Evolutionary conservation across 1,284 basidiomycete genomes (phyloP), one percentile per base, ranked within the genome.

Genomic region (Rhodofomes roseus): DNA sequence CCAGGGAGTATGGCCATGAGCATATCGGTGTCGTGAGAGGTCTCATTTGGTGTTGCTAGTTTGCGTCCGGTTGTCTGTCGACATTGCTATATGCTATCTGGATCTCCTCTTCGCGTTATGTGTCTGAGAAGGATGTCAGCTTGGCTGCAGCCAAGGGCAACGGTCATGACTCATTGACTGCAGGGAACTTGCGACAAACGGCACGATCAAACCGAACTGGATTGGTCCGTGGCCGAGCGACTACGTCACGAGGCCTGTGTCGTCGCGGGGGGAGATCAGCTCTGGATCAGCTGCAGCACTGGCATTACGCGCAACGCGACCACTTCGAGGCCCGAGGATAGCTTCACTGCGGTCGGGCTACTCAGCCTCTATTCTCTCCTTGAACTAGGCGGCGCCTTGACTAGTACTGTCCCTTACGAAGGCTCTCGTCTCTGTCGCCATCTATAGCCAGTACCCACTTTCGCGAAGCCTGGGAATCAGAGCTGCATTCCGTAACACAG

Each of bases 1-100:
- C 63, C 54, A 16, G 37, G 25, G 7, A 36, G 12, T 22, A n/a
- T 55, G 40, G 39, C 54, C 8, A 50, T 55, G 44, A 59, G 46
- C 34, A 25, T 52, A 36, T 40, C 54, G 7, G 54, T 50, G n/a
- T 54, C 53, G 41, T 59, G 37, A 31, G 12, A 9, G 12, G 7
- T 29, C 16, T 22, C 20, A 18, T 4, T 4, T 29, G 23, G 46
- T 48, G 25, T 48, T 25, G 43, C 23, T 29, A n/a, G n/a, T 25
- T 4, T 48, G 25, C 16, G 31, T 34, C 31, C 31, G 4, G 31
- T 48, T 18, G 25, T 48, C 46, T 48, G 46, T 8, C 46, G 29
- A 29, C 46, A 48, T 48, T 48, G 16, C 46, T 48, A 29, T 48
- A 29, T 48, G 16, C 46, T 48, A 29, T 48, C 25, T 48, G 46